A percentile compares a stretch with the other conserved stretches of the same genome.
Conservation (phyloP, 805 yeast species). For the Starmerella asiatica region DNA sequence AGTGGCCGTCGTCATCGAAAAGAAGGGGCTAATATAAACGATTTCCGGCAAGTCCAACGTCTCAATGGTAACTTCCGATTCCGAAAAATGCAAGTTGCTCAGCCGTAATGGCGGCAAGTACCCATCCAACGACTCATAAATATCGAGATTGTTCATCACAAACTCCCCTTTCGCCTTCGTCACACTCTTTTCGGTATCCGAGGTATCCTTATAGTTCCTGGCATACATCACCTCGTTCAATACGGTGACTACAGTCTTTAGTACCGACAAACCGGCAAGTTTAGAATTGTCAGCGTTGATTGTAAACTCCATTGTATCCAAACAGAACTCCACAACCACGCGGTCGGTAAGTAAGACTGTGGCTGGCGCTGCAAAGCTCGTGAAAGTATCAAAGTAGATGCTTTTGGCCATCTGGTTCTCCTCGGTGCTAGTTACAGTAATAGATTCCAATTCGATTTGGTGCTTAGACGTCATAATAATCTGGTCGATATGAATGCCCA, state of each 20-base stretch:
- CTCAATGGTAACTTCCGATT: neutral
- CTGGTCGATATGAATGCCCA: conserved; percentile 6
- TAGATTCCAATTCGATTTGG: conserved; percentile 8
- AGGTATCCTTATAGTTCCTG: neutral
- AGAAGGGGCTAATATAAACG: conserved; percentile 12
- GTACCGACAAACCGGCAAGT: conserved; percentile 7
- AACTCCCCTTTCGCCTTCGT: neutral
- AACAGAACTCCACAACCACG: conserved; percentile 1
- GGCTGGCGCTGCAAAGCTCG: neutral
- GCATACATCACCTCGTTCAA: conserved; percentile 5
- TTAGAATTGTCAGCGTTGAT: conserved; percentile 4
- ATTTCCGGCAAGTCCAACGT: conserved; percentile 8
- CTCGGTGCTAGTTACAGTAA: conserved; percentile 1
- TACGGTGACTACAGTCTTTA: conserved; percentile 3
- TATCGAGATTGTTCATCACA: conserved; percentile 1
- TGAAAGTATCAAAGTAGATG: conserved; percentile 12
- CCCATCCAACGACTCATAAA: conserved; percentile 8
- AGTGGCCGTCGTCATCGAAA: neutral
- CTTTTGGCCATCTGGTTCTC: conserved; percentile 1
- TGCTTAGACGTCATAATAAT: conserved; percentile 6
- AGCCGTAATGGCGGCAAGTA: neutral
- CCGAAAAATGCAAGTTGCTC: neutral
- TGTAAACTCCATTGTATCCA: conserved; percentile 4
- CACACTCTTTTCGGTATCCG: neutral
- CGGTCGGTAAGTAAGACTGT: conserved; percentile 5